Percentiles rank a stretch among this genome's conserved stretches.
Evolutionary conservation across 1,284 basidiomycete species (phyloP).

Genomic region (Thecaphora thlaspeos): DNA sequence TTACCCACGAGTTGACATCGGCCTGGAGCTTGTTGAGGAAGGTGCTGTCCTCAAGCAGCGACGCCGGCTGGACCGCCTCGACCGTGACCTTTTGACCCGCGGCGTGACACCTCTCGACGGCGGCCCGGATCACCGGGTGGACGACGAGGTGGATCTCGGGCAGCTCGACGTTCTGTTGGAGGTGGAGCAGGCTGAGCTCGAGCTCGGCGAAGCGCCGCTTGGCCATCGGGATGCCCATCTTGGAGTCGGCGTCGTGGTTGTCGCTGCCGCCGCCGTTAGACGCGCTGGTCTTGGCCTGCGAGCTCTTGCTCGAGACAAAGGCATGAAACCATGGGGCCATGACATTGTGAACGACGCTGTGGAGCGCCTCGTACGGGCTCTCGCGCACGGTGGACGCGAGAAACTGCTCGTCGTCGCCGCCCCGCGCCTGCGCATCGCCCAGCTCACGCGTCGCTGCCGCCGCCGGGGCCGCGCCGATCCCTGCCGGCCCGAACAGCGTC

Average conservation of each 20-base stretch:
- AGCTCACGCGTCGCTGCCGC: too few relatives aligned
- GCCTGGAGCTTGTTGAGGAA: conserved; percentile 92
- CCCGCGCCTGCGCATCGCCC: conserved; percentile 4
- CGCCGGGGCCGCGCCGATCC: conserved; percentile 46
- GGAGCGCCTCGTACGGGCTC: conserved; percentile 85
- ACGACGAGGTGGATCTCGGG: conserved; percentile 91
- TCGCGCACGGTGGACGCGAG: conserved; percentile 34
- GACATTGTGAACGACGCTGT: conserved; percentile 92
- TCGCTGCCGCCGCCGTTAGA: conserved; percentile 17
- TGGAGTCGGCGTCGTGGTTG: conserved; percentile 61
- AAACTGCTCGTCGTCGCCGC: conserved; percentile 13
- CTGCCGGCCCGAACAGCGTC: conserved; percentile 85
- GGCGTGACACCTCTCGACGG: conserved; percentile 66
- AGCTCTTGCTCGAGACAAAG: conserved; percentile 68
- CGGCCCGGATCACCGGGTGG: conserved; percentile 82
- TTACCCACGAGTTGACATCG: conserved; percentile 97
- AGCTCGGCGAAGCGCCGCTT: conserved; percentile 99
- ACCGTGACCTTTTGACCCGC: conserved; percentile 69
- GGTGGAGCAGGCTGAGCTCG: conserved; percentile 88
- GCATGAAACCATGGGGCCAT: conserved; percentile 99
- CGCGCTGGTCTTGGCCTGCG: conserved; percentile 30
- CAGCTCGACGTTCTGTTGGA: conserved; percentile 98
- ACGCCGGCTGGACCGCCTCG: conserved; percentile 69
- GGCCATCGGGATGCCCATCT: conserved; percentile 96
- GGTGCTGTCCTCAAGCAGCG: conserved; percentile 76